Conservation (phyloP, 129 eudicot species). For the Arctium minus region DNA sequence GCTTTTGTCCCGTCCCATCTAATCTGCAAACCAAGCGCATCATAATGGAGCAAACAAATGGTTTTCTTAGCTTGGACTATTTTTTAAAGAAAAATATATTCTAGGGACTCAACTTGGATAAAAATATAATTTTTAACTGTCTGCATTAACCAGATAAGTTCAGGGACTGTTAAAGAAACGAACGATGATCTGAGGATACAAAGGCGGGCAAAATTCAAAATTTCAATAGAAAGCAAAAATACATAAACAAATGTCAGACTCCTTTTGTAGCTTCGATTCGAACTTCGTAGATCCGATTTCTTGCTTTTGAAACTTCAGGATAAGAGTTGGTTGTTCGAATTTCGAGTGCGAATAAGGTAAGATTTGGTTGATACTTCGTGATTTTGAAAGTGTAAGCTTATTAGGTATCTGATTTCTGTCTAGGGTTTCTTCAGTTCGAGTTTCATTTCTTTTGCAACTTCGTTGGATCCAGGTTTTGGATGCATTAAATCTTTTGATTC, state of each 20-base stretch:
- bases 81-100: no score
- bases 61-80: not conserved
- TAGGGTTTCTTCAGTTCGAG: not conserved
- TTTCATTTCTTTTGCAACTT: not conserved
- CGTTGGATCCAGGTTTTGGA: not conserved
- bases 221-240: not conserved
- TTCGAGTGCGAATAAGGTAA: constrained; percentile 11
- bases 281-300: constrained; percentile 4
- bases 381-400: not conserved
- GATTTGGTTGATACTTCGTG: not conserved
- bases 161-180: constrained; percentile 2
- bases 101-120: not conserved
- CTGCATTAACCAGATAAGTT: not conserved
- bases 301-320: not conserved
- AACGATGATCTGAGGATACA: not conserved
- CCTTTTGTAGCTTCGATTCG: constrained; percentile 5
- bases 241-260: not conserved
- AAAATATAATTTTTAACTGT: not conserved
- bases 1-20: no score
- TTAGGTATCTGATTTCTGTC: constrained; percentile 1
- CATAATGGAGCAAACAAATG: not conserved
- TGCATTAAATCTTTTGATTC: not conserved
- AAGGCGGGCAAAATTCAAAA: constrained; percentile 25
- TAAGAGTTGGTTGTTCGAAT: not conserved
- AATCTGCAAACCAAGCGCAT: no score